Evolutionary conservation across 768 basidiomycete species (phyloP).

Genomic region (Auriscalpium orientale): DNA sequence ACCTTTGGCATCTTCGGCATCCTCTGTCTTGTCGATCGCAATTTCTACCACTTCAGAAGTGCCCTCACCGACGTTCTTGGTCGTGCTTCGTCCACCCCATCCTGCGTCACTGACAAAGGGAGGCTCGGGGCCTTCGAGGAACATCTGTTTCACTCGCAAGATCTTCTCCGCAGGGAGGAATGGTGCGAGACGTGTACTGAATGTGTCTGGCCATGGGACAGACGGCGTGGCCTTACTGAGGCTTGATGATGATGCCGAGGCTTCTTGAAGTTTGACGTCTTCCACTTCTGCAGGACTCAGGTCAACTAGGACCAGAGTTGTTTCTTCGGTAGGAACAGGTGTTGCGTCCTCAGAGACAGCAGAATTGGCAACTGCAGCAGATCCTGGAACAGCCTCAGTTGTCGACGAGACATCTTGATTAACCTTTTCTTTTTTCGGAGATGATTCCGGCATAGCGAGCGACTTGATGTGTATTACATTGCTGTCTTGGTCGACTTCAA

Average conservation of each 20-base stretch:
- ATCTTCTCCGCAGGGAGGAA: constrained; percentile 61
- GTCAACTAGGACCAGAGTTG: neutral
- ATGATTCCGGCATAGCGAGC: constrained; percentile 59
- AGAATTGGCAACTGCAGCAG: constrained; percentile 1
- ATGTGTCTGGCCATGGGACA: constrained; percentile 61
- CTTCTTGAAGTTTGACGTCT: constrained; percentile 10
- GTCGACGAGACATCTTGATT: constrained; percentile 20
- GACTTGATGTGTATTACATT: constrained; percentile 77
- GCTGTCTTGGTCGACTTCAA: constrained; percentile 78
- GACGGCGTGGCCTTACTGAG: constrained; percentile 15
- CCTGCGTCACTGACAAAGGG: constrained; percentile 68
- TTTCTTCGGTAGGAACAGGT: constrained; percentile 1
- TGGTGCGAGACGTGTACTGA: constrained; percentile 45
- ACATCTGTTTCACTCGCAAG: constrained; percentile 60
- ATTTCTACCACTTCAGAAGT: constrained; percentile 6
- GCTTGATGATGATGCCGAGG: constrained; percentile 13
- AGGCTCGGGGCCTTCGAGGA: constrained; percentile 73
- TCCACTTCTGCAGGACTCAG: constrained; percentile 1
- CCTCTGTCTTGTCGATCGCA: constrained; percentile 16
- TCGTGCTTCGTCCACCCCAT: constrained; percentile 50
- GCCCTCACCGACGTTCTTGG: constrained; percentile 18
- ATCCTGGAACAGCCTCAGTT: neutral
- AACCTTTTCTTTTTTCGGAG: constrained; percentile 34
- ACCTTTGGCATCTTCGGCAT: constrained; percentile 23
- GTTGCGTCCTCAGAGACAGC: constrained; percentile 13